A percentile compares a stretch with the other conserved stretches of the same genome.
Evolutionary conservation across 2,329 filamentous ascomycete species (phyloP).

Genomic region (Diaporthe eres): DNA sequence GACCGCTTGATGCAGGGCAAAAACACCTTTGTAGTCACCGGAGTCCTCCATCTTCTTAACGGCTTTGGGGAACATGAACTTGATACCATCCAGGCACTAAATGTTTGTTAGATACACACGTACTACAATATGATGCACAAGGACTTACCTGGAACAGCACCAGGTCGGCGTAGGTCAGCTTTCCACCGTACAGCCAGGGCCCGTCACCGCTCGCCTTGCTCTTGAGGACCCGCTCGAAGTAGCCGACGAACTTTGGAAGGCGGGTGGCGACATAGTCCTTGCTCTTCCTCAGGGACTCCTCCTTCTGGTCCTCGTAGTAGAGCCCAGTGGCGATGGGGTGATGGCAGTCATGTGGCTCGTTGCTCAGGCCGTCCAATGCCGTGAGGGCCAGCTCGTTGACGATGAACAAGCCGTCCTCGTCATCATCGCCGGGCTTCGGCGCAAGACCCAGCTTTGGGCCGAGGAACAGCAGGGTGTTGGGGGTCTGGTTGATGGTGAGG

Average conservation of each 20-base stretch:
- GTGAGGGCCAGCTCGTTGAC: slow-evolving; percentile 77
- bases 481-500: slow-evolving; percentile 76
- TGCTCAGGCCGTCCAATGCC: slow-evolving; percentile 77
- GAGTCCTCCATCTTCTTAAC: slow-evolving; percentile 66
- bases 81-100: slow-evolving; percentile 69
- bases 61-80: slow-evolving; percentile 80
- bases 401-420: slow-evolving; percentile 63
- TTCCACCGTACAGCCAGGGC: slow-evolving; percentile 76
- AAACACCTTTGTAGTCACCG: slow-evolving; percentile 72
- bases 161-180: slow-evolving; percentile 79
- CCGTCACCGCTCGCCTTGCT: slow-evolving; percentile 69
- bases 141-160: slow-evolving; percentile 77
- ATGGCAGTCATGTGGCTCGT: slow-evolving; percentile 82
- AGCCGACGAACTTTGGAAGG: slow-evolving; percentile 80
- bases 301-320: slow-evolving; percentile 84
- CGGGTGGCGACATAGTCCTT: slow-evolving; percentile 71
- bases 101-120: not conserved
- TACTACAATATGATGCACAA: too few species aligned
- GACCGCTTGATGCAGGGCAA: slow-evolving; percentile 75
- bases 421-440: slow-evolving; percentile 55
- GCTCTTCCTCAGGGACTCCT: slow-evolving; percentile 71
- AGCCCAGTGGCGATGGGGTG: slow-evolving; percentile 73
- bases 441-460: slow-evolving; percentile 72
- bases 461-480: slow-evolving; percentile 81
- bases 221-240: slow-evolving; percentile 77